Evolutionary conservation across 768 basidiomycete genomes (phyloP), one percentile per base, ranked within the genome.

Genomic region (Podaxis sp.): DNA sequence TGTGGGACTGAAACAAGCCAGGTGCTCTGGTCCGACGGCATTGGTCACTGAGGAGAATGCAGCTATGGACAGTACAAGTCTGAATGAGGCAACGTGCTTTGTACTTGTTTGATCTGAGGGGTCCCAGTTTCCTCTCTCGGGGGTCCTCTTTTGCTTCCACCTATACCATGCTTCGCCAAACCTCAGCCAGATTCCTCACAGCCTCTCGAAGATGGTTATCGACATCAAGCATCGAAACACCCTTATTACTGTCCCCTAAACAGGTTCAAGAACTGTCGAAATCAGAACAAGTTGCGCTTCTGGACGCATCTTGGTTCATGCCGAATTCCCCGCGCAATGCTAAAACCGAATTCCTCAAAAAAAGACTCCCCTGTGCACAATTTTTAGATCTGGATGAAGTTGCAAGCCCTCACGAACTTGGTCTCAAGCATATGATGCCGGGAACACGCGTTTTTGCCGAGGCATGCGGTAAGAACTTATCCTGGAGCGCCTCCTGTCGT

Each of bases 21-120:
- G 66, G 93, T 95, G 64, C 91, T 90, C 73, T 95, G 89, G 79
- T 97, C 95, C 70, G 93, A 95, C 61, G 95, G 95, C 95, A 97
- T 97, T 64, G 51, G 55, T 65, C 42, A 66, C 47, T 58, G 57
- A 62, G 59, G 62, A 56, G 27, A 28, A 25, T 38, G 44, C 44
- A 48, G 38, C 55, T 47, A 59, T 44, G 32, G 65, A 56, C 55
- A 50, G 62, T 57, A 50, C 57, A 62, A 57, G 36, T 59, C 53
- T 61, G 59, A 36, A 62, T 58, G 44, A 53, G 50, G 50, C 32
- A 27, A 21, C 47, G 47, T 37, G 59, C 27, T 64, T 66, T 64
- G 57, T n/a, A 4, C 16, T 13, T 67, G 60, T 64, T 69, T 55
- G 40, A 60, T 62, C 63, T n/a, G 5, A 40, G 32, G 28, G 54